A percentile compares a stretch with the other conserved stretches of the same genome.
Conservation (phyloP, 169 alveolate genomes). For the Eimeria tenella region DNA sequence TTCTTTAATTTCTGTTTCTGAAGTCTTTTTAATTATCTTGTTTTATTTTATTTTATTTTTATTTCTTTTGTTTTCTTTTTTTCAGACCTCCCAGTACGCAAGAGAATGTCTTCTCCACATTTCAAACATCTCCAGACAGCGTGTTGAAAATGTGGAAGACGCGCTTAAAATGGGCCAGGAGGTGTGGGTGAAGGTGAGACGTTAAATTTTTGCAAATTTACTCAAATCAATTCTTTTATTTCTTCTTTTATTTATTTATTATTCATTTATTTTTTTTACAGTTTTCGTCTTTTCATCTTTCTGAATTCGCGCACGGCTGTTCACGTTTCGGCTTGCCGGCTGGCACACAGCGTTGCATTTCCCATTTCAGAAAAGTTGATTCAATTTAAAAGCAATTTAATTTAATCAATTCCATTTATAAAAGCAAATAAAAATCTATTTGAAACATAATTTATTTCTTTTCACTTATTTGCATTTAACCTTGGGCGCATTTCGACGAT, state of each 20-base stretch:
- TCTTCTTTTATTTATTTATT: background rate
- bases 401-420: background rate
- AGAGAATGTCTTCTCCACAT: slow-evolving; percentile 67
- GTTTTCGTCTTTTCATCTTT: background rate
- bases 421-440: background rate
- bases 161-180: slow-evolving; percentile 48
- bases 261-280: background rate
- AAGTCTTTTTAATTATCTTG: background rate
- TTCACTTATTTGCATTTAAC: background rate
- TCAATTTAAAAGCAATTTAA: no score
- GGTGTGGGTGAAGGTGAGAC: slow-evolving; percentile 66
- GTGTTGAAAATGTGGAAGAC: slow-evolving; percentile 56
- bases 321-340: no score
- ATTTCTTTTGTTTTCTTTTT: background rate
- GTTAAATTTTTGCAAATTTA: no score
- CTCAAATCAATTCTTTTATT: background rate
- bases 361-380: background rate
- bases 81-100: slow-evolving; percentile 4
- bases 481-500: no score
- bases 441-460: background rate
- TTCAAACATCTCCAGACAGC: slow-evolving; percentile 1
- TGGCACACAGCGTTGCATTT: no score
- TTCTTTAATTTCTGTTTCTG: background rate
- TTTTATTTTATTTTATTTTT: background rate
- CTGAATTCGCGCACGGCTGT: no score